Percentiles rank a stretch among this genome's conserved stretches.
Conservation (phyloP, 345 rosid genomes). For the Eutrema japonicum region DNA sequence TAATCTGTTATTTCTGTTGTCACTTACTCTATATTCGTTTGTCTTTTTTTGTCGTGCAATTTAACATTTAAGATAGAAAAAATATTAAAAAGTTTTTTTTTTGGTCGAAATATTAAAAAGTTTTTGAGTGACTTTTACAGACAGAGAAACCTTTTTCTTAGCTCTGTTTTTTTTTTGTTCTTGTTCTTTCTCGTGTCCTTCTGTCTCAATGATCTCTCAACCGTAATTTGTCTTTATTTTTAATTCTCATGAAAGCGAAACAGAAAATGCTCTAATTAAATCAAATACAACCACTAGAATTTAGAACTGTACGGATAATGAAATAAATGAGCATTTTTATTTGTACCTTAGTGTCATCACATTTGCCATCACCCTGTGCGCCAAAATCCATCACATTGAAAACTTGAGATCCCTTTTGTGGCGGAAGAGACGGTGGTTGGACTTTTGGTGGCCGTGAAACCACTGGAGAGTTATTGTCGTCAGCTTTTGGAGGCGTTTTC, state of each 20-base stretch:
- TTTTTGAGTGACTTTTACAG: constrained; percentile 27
- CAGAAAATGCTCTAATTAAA: constrained; percentile 29
- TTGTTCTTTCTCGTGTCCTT: constrained; percentile 26
- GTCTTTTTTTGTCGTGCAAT: constrained; percentile 28
- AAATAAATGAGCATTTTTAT: constrained; percentile 10
- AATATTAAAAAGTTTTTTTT: neutral
- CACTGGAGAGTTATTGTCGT: constrained; percentile 34
- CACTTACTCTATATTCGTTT: constrained; percentile 37
- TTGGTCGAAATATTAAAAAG: neutral
- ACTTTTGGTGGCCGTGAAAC: constrained; percentile 47
- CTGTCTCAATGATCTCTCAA: constrained; percentile 29
- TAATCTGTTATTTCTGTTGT: constrained; percentile 46
- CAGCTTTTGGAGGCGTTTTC: constrained; percentile 35
- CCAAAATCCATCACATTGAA: constrained; percentile 79
- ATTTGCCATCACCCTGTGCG: constrained; percentile 88
- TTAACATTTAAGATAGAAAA: neutral
- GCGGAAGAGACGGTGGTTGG: constrained; percentile 50
- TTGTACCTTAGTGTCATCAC: constrained; percentile 87
- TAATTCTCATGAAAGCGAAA: constrained; percentile 34
- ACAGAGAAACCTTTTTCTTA: constrained; percentile 15
- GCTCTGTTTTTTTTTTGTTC: constrained; percentile 35
- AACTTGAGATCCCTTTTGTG: constrained; percentile 41
- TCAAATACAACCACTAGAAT: constrained; percentile 29
- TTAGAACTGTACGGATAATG: constrained; percentile 18
- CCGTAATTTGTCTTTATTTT: constrained; percentile 11